These are phyloP conservation scores for Eimeria nieschulzi DNA, from an alignment of 169 alveolate genomes.

Conservation along the genomic window DNA sequence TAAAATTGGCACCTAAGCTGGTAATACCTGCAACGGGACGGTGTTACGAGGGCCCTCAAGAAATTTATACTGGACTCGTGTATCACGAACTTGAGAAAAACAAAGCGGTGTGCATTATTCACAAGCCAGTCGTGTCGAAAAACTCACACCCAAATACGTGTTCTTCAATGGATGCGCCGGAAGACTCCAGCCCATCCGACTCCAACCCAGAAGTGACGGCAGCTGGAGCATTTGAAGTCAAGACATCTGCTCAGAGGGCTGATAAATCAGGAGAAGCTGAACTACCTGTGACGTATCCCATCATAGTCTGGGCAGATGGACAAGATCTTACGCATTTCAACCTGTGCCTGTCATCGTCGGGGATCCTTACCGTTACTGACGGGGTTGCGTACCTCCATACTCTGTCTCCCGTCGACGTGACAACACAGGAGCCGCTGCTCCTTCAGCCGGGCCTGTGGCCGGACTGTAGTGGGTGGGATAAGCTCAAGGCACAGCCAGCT, in stretches of 20 bases:
- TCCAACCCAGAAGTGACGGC: no score
- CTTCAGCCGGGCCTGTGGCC: constrained; percentile 20
- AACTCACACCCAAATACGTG: neutral
- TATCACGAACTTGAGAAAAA: constrained; percentile 54
- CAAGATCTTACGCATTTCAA: constrained; percentile 62
- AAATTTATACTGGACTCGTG: constrained; percentile 48
- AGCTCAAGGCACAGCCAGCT: neutral
- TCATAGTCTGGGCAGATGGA: constrained; percentile 41
- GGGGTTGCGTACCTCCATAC: constrained; percentile 49
- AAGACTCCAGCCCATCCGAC: no score
- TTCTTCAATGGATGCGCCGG: neutral
- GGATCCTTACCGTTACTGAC: constrained; percentile 42
- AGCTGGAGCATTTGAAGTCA: no score
- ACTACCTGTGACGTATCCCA: constrained; percentile 32
- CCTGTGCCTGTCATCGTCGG: constrained; percentile 62
- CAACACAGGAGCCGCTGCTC: constrained; percentile 2
- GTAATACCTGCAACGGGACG: constrained; percentile 21
- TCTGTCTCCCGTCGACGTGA: constrained; percentile 32
- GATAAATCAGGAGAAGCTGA: no score
- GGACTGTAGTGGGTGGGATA: neutral
- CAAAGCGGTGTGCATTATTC: constrained; percentile 59
- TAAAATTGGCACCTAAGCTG: neutral
- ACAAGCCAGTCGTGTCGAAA: neutral
- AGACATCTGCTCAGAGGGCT: no score
- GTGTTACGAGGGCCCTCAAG: constrained; percentile 54